These are phyloP conservation scores for Metschnikowia lunata DNA, from an alignment of 805 yeast genomes.

Conservation along the genomic window DNA sequence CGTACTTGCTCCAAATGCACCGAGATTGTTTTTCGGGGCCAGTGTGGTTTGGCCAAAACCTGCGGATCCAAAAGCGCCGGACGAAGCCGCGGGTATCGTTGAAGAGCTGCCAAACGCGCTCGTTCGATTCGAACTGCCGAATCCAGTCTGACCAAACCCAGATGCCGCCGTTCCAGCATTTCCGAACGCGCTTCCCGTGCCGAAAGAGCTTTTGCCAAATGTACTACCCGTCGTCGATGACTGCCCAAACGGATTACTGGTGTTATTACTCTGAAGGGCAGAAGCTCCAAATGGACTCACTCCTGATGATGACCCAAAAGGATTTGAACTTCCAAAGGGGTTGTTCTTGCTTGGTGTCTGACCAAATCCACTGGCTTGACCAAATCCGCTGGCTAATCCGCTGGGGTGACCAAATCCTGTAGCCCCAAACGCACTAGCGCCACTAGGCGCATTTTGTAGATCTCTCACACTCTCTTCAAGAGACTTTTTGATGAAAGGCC, in stretches of 20 bases:
- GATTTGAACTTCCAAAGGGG: slow-evolving; percentile 8
- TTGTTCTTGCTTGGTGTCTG: not conserved
- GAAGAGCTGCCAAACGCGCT: slow-evolving; percentile 5
- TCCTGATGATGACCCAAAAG: slow-evolving; percentile 1
- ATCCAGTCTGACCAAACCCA: slow-evolving; percentile 13
- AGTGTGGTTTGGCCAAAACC: slow-evolving; percentile 2
- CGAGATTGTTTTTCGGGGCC: not conserved
- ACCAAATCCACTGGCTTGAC: not conserved
- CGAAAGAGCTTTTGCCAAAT: not conserved
- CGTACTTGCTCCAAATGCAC: slow-evolving; percentile 1
- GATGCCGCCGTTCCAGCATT: not conserved
- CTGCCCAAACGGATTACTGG: not conserved
- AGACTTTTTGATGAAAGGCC: slow-evolving; percentile 28
- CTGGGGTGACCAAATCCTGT: not conserved
- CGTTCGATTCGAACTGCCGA: slow-evolving; percentile 5
- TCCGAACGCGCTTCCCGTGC: not conserved
- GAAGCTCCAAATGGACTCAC: too few relatives aligned
- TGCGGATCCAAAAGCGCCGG: slow-evolving; percentile 1
- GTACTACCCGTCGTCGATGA: not conserved
- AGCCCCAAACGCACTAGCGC: slow-evolving; percentile 8
- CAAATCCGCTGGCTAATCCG: not conserved
- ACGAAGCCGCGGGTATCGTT: not conserved
- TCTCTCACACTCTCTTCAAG: slow-evolving; percentile 27
- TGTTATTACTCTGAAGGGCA: not conserved
- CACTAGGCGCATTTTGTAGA: slow-evolving; percentile 3